Percentiles rank a stretch among this genome's conserved stretches.
phyloP scores from a whole-genome alignment of 768 basidiomycete species.

The Lepiota venenata region DNA sequence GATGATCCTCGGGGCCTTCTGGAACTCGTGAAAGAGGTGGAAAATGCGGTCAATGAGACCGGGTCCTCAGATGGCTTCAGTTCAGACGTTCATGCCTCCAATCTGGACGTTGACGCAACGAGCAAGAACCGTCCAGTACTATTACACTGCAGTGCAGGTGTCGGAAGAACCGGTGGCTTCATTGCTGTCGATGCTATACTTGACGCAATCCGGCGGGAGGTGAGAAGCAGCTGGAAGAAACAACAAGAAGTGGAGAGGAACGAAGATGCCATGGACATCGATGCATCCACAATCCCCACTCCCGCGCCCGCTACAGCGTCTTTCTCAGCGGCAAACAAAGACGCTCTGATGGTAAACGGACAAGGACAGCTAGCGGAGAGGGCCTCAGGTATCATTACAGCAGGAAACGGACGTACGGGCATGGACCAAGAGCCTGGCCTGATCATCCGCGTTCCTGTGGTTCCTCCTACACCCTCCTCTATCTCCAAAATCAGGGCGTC shows the following conservation, averaged over 20 bases:
- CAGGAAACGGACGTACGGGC: background rate
- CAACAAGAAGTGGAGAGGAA: slow-evolving; percentile 16
- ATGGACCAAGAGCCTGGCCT: slow-evolving; percentile 10
- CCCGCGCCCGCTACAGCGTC: slow-evolving; percentile 2
- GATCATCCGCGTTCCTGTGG: slow-evolving; percentile 28
- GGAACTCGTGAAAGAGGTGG: slow-evolving; percentile 71
- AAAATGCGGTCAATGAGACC: slow-evolving; percentile 36
- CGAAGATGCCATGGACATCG: slow-evolving; percentile 29
- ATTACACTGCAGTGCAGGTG: slow-evolving; percentile 91
- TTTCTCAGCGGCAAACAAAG: slow-evolving; percentile 5
- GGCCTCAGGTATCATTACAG: background rate
- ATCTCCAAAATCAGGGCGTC: no score
- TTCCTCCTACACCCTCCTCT: slow-evolving; percentile 14
- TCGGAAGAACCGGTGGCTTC: slow-evolving; percentile 92
- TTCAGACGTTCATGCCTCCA: background rate
- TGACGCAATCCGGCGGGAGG: slow-evolving; percentile 65
- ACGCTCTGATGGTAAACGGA: background rate
- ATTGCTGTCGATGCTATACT: slow-evolving; percentile 88
- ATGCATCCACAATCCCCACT: slow-evolving; percentile 8
- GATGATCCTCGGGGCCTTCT: slow-evolving; percentile 76
- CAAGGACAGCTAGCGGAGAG: background rate
- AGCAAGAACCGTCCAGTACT: slow-evolving; percentile 58
- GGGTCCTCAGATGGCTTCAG: slow-evolving; percentile 14
- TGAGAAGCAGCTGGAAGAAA: slow-evolving; percentile 20
- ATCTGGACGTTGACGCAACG: slow-evolving; percentile 48